Percentiles rank a stretch among this genome's conserved stretches.
Conservation (phyloP, 1,139 yeast genomes). For the Suhomyces atakaporum region DNA sequence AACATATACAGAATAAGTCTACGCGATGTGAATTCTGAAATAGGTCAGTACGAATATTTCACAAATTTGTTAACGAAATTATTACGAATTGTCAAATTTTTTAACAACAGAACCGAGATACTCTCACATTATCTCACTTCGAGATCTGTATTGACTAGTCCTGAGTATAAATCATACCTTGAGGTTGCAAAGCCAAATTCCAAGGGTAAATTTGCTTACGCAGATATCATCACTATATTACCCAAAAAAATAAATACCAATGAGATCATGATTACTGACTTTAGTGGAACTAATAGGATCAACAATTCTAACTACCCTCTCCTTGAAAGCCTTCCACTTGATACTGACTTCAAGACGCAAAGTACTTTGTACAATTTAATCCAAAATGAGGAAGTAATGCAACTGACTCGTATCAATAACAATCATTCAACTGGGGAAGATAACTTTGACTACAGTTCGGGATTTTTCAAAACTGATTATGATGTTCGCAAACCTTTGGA, state of each 20-base stretch:
- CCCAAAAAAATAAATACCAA: constrained; percentile 25
- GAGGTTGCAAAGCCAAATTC: constrained; percentile 12
- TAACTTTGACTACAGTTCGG: constrained; percentile 25
- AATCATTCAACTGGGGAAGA: constrained; percentile 9
- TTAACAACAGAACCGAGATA: constrained; percentile 30
- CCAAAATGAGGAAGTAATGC: constrained; percentile 10
- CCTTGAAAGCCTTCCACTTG: constrained; percentile 20
- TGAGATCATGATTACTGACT: constrained; percentile 25
- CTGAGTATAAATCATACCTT: constrained; percentile 22
- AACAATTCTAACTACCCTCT: constrained; percentile 27
- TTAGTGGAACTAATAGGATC: constrained; percentile 20
- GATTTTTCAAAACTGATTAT: constrained; percentile 30
- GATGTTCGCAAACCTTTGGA: constrained; percentile 27
- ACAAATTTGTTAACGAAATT: constrained; percentile 22
- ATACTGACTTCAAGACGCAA: constrained; percentile 7
- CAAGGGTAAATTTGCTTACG: constrained; percentile 11
- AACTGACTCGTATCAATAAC: constrained; percentile 9
- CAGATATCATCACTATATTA: constrained; percentile 26
- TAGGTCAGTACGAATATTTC: constrained; percentile 13
- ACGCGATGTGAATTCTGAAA: constrained; percentile 10
- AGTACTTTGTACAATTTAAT: constrained; percentile 5
- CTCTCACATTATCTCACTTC: constrained; percentile 29
- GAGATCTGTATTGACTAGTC: constrained; percentile 19
- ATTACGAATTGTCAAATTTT: constrained; percentile 30
- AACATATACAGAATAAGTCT: constrained; percentile 22